Evolutionary conservation across 352 stramenopile species (phyloP).

Genomic region (Pythium insidiosum): DNA sequence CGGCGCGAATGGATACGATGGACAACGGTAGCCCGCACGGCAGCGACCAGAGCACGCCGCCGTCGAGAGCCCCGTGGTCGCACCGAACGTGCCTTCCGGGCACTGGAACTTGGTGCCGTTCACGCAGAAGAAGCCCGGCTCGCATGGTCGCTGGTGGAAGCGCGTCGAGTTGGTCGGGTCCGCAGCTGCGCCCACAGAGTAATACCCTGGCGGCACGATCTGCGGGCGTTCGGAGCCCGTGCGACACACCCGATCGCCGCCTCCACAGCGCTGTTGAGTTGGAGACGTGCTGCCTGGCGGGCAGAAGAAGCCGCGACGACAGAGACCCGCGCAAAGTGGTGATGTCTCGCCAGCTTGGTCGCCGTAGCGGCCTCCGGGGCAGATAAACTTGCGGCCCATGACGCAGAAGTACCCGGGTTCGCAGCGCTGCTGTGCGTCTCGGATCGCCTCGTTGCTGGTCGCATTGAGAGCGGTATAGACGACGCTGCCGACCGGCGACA

Average conservation of each 20-base stretch:
- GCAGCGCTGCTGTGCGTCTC: slow-evolving; percentile 47
- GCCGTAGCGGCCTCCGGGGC: slow-evolving; percentile 54
- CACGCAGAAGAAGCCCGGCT: slow-evolving; percentile 68
- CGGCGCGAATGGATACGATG: slow-evolving; percentile 34
- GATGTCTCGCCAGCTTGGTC: slow-evolving; percentile 35
- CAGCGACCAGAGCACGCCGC: slow-evolving; percentile 53
- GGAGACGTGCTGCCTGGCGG: slow-evolving; percentile 32
- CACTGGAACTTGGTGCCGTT: slow-evolving; percentile 63
- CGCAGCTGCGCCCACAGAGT: slow-evolving; percentile 36
- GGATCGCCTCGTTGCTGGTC: slow-evolving; percentile 19
- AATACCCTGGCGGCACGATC: slow-evolving; percentile 44
- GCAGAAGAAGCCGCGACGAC: slow-evolving; percentile 62
- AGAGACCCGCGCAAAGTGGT: slow-evolving; percentile 45
- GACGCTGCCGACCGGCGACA: background rate
- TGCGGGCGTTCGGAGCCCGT: slow-evolving; percentile 29
- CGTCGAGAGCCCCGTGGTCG: slow-evolving; percentile 23
- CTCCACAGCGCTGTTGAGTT: slow-evolving; percentile 34
- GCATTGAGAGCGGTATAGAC: slow-evolving; percentile 4
- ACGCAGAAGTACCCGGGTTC: slow-evolving; percentile 63
- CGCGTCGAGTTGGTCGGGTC: slow-evolving; percentile 37
- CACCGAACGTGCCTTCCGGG: slow-evolving; percentile 62
- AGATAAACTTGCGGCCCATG: slow-evolving; percentile 35
- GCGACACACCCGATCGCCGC: slow-evolving; percentile 35
- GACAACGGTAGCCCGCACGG: slow-evolving; percentile 59
- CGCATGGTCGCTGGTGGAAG: slow-evolving; percentile 52